Base-by-base conservation (phyloP, 192 early-diverging fungal genomes). In the Cladochytrium replicatum region DNA sequence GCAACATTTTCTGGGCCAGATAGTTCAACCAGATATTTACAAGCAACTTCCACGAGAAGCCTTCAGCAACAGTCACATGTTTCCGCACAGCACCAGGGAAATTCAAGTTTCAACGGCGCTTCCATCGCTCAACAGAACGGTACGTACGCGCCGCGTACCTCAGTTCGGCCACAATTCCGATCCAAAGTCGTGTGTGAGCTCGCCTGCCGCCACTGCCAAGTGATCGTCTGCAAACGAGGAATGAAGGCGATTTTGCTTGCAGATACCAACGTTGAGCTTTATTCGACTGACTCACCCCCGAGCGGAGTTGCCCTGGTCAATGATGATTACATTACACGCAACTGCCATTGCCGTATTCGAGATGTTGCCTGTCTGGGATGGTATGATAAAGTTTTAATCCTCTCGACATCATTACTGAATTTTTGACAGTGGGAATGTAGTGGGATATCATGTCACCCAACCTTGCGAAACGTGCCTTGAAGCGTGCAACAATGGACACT, bases 401-500 rank as follows among this genome's bases (percentile, higher is more conserved):
- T 26, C 9, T 25, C 6, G n/a, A 29, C 1, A 6, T 22, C 29
- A 8, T 2, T 22, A 8, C 21, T 42, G 41, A 19, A 11, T 11
- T 8, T 23, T 44, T 15, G 15, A 15, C 13, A 71, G 57, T 46
- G 57, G 57, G 11, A 59, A 59, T 30, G 57, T 59, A 22, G 41
- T 80, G 15, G 78, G 78, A 0, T 81, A 81, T 47, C 78, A 82
- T 58, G 79, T 81, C 11, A 65, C 71, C 1, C 63, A 64, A 37
- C 78, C 53, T 21, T 89, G 87, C 41, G 47, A 69, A 26, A 72
- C 68, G 15, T 89, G 87, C 45, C 64, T 89, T 23, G 77, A 83
- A 40, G 75, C 86, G 23, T 80, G 82, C 48, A 87, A 91, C 66
- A 91, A 91, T 58, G 88, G 88, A 0, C 87, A 91, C 48, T 86